Conservation (phyloP, 2,329 filamentous ascomycete genomes). For the Beauveria pseudobassiana region DNA sequence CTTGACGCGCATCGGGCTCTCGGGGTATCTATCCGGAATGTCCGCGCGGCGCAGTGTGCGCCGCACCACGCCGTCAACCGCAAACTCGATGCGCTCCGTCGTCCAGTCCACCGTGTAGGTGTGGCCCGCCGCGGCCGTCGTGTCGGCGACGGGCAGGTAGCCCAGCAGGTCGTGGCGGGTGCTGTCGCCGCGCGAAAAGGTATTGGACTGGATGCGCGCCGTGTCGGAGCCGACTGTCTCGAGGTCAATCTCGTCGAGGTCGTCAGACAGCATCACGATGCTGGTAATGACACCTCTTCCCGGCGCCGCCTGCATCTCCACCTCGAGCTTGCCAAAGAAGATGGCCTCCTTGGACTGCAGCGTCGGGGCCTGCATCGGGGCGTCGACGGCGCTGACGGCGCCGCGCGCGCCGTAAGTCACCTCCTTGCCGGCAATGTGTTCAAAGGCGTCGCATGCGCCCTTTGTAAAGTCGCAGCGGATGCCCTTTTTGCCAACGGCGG, state of each 20-base stretch:
- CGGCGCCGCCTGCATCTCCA: conserved; percentile 61
- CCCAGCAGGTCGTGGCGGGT: conserved; percentile 56
- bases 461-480: conserved; percentile 58
- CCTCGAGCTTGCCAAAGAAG: conserved; percentile 73
- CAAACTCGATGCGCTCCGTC: conserved; percentile 54
- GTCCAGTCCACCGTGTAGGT: conserved; percentile 66
- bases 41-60: conserved; percentile 55
- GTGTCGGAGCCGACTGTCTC: conserved; percentile 69
- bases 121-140: conserved; percentile 41
- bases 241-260: conserved; percentile 77
- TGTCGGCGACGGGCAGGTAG: conserved; percentile 44
- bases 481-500: conserved; percentile 55
- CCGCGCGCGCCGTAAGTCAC: conserved; percentile 22
- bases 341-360: conserved; percentile 70
- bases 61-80: conserved; percentile 52
- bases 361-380: conserved; percentile 50
- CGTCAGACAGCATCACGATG: conserved; percentile 67
- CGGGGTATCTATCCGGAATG: conserved; percentile 55
- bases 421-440: conserved; percentile 19
- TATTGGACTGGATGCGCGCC: conserved; percentile 73
- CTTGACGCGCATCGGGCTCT: conserved; percentile 66
- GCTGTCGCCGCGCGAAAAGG: conserved; percentile 66
- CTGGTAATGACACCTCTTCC: conserved; percentile 72
- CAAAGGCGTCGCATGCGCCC: conserved; percentile 42
- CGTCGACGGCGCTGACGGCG: conserved; percentile 46